Percentiles rank a stretch among this genome's conserved stretches.
These are phyloP conservation scores for Fusarium nygamai DNA, from an alignment of 2,329 filamentous ascomycete species.

Conservation along the genomic window DNA sequence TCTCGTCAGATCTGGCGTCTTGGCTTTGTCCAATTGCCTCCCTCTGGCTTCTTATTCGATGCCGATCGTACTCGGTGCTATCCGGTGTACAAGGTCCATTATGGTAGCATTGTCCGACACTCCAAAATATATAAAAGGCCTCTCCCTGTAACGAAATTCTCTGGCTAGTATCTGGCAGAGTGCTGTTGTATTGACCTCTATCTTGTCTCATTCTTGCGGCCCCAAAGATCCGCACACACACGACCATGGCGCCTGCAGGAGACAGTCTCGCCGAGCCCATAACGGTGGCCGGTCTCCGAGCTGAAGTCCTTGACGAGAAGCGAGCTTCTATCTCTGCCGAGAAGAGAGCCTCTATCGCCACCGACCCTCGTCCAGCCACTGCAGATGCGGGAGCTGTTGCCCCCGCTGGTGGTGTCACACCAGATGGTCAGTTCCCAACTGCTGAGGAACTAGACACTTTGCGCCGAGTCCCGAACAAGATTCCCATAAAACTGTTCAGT, in stretches of 20 bases:
- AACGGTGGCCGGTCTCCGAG: slow-evolving; percentile 41
- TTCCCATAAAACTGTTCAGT: slow-evolving; percentile 69
- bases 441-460: slow-evolving; percentile 59
- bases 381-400: not conserved
- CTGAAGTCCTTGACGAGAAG: slow-evolving; percentile 46
- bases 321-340: slow-evolving; percentile 43
- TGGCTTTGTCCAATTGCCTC: not conserved
- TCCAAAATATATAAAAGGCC: slow-evolving; percentile 19
- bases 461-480: slow-evolving; percentile 63
- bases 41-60: not conserved
- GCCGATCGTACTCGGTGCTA: slow-evolving; percentile 15
- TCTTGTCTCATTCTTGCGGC: not conserved
- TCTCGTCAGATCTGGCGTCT: slow-evolving; percentile 23
- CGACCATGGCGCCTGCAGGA: slow-evolving; percentile 44
- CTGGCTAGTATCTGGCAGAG: not conserved
- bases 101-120: slow-evolving; percentile 12
- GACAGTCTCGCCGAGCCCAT: slow-evolving; percentile 51
- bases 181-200: not conserved
- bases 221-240: not conserved
- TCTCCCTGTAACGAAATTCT: not conserved
- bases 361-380: slow-evolving; percentile 10
- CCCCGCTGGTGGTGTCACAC: not conserved
- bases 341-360: slow-evolving; percentile 42
- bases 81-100: not conserved
- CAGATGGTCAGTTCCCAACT: slow-evolving; percentile 35